Base-by-base conservation (phyloP, 768 basidiomycete species). In the Leccinum barrowsii region DNA sequence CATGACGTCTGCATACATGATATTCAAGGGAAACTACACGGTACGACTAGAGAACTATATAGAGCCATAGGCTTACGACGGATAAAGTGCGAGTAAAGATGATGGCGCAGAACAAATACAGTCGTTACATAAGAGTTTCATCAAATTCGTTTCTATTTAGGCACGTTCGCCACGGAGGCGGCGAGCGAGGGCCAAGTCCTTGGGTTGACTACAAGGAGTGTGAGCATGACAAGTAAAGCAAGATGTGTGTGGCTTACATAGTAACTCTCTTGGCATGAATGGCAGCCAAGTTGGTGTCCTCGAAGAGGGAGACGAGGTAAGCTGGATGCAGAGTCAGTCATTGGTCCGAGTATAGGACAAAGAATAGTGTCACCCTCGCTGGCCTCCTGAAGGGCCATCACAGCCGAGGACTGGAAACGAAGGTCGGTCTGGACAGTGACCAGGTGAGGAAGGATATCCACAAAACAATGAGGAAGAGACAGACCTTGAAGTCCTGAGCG, bases 331-430 rank as follows among this genome's bases (percentile, higher is more conserved):
- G 12, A 22, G 48, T 64, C 21, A 65, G 53, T 11, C n/a, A 46
- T 28, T 11, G 13, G 11, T 19, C 44, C 8, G 2, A 53, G 34
- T 6, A 22, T 13, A 46, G 11, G 17, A 42, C 4, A 13, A 35
- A 22, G 21, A 24, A n/a, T n/a, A 17, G 0, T 10, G 54, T 62
- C 46, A 72, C 72, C 72, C 77, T 94, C 92, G 48, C 89, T 85
- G 12, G 92, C 93, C 76, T 95, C 93, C 71, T 94, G 92, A 50
- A 94, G 82, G 32, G 93, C 93, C 82, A 91, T 85, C 65, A 95
- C 88, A 26, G 92, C 93, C 24, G 92, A 94, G 21, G 92, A 92
- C 77, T 96, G 94, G 89, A 95, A 95, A 63, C 93, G 92, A 57
- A 96, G 83, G 68, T 91, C 89, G 58, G 88, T 89, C 90, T 90